Percentiles rank a stretch among this genome's conserved stretches.
These are phyloP conservation scores for Hypoxylon trugodes DNA, from an alignment of 495 filamentous ascomycete genomes.

Conservation along the genomic window DNA sequence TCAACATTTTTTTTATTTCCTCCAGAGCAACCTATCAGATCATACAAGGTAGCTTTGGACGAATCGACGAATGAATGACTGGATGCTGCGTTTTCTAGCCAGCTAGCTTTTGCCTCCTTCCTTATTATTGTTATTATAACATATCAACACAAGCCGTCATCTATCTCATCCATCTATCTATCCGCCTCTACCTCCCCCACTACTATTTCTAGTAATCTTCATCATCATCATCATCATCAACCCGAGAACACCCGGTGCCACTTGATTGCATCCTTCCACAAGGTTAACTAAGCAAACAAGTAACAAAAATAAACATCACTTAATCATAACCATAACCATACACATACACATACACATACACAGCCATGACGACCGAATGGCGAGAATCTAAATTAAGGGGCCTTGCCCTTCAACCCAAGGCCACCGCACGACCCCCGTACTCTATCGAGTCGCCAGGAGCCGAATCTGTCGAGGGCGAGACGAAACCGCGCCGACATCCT, in stretches of 20 bases:
- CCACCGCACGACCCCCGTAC: conserved; percentile 70
- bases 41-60: neutral
- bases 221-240: too few species aligned
- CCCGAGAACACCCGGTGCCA: too few species aligned
- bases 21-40: conserved; percentile 3
- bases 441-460: conserved; percentile 79
- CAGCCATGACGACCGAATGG: conserved; percentile 42
- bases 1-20: neutral
- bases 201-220: neutral
- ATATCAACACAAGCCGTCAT: too few species aligned
- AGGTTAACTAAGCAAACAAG: too few species aligned
- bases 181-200: too few species aligned
- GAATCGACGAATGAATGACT: neutral
- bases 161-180: too few species aligned
- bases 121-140: too few species aligned
- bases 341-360: neutral
- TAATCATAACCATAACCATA: too few species aligned
- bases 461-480: conserved; percentile 82
- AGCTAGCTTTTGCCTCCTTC: neutral
- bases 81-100: too few species aligned
- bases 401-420: conserved; percentile 64
- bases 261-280: too few species aligned
- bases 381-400: conserved; percentile 58
- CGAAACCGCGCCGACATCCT: conserved; percentile 84
- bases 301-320: too few species aligned